Percentiles rank a stretch among this genome's conserved stretches.
These are phyloP conservation scores for Phytophthora nicotianae DNA, from an alignment of 352 stramenopile genomes.

Conservation along the genomic window DNA sequence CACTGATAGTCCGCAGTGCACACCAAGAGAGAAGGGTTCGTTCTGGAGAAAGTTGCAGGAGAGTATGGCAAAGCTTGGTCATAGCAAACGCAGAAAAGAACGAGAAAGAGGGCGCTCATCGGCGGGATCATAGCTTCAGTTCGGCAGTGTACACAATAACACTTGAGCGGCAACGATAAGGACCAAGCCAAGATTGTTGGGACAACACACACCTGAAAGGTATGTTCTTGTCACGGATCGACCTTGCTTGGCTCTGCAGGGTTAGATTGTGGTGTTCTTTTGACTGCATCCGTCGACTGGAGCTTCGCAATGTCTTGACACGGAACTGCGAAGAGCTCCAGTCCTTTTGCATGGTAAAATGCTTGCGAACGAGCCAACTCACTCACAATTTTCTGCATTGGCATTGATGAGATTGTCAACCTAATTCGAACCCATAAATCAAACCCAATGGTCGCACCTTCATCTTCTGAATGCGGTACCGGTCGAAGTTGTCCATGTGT, in stretches of 20 bases:
- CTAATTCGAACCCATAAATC: background rate
- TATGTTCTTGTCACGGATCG: background rate
- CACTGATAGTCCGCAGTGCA: constrained; percentile 52
- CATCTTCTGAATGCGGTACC: constrained; percentile 76
- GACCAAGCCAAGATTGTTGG: too few relatives aligned
- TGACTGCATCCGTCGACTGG: constrained; percentile 13
- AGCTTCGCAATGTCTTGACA: constrained; percentile 59
- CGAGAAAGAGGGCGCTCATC: constrained; percentile 37
- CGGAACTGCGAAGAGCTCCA: constrained; percentile 69
- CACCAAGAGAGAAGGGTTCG: constrained; percentile 44
- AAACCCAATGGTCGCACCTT: constrained; percentile 47
- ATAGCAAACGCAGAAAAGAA: constrained; percentile 62
- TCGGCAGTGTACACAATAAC: background rate
- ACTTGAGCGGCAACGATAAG: background rate
- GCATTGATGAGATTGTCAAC: background rate
- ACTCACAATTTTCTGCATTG: constrained; percentile 65
- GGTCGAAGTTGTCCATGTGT: constrained; percentile 79
- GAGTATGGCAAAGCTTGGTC: constrained; percentile 68
- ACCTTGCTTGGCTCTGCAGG: constrained; percentile 11
- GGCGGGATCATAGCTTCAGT: constrained; percentile 24
- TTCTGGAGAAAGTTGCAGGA: constrained; percentile 83
- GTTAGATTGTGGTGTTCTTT: constrained; percentile 19
- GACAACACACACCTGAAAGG: too few relatives aligned
- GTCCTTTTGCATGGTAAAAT: constrained; percentile 79
- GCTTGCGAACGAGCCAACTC: constrained; percentile 76